Base-by-base conservation (phyloP, 805 yeast genomes). In the Kazachstania psychrophila region DNA sequence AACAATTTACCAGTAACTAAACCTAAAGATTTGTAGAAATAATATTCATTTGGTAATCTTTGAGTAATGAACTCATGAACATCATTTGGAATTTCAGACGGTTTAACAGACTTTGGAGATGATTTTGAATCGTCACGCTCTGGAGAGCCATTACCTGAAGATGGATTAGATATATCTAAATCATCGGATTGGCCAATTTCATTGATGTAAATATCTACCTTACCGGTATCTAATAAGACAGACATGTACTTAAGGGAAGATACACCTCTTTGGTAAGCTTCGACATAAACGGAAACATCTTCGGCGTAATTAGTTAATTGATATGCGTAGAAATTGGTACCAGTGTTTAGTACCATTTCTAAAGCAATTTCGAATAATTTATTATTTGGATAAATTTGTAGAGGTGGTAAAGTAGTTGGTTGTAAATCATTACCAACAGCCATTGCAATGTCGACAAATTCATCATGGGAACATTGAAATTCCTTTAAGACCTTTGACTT, bases 41-140 rank as follows among this genome's bases (percentile, higher is more conserved):
- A 79, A 28, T 81, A 68, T 60, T 88, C 97, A 37, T 85, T 82
- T 2, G 96, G 94, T 35, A 92, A 65, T 52, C 88, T 73, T 56
- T 82, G 85, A 8, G 94, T 86, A 33, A 92, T 69, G 32, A 87
- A 72, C 31, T 79, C 87, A 54, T 84, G 92, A 10, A 84, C 65
- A 56, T 87, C 94, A 42, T 75, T 73, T 3, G 97, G 96, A 32
- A 80, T 43, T 15, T 38, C 30, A 10, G 23, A 27, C 15, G 11
- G 15, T 16, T 14, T 27, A 8, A 26, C 20, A 19, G 22, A 25
- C 3, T 24, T 17, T 10, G 30, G 28, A n/a, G n/a, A n/a, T n/a
- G n/a, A n/a, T 3, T 28, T 25, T 9, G 32, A 16, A 12, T 28
- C 25, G 18, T 31, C 33, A 3, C 11, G 9, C 5, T 30, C 28